Evolutionary conservation across 352 stramenopile species (phyloP).

Genomic region (Phytophthora meadii): DNA sequence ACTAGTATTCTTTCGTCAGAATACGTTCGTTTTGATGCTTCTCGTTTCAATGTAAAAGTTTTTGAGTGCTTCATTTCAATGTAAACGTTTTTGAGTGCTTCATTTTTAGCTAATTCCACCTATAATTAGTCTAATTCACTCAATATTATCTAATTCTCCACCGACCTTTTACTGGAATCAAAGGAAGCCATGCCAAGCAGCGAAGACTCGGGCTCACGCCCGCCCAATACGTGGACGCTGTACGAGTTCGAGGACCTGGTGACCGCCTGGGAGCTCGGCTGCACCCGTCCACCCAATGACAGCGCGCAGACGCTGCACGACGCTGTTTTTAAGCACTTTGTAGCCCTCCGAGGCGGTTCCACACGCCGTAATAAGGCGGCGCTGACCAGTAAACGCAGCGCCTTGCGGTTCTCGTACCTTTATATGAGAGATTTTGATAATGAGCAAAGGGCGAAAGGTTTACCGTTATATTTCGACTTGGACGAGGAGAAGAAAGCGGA

Average conservation of each 20-base stretch:
- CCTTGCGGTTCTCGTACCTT: slow-evolving; percentile 44
- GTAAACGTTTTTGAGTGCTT: no score
- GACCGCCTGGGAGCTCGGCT: slow-evolving; percentile 39
- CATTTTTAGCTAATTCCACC: no score
- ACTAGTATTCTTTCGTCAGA: no score
- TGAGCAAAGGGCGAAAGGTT: slow-evolving; percentile 19
- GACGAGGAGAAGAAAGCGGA: slow-evolving; percentile 5
- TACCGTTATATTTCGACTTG: slow-evolving; percentile 40
- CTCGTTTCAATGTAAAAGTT: no score
- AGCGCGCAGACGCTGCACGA: slow-evolving; percentile 26
- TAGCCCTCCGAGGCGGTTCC: slow-evolving; percentile 32
- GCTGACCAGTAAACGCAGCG: slow-evolving; percentile 42
- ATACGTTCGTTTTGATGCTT: no score
- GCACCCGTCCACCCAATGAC: slow-evolving; percentile 9
- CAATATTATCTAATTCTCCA: no score
- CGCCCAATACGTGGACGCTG: slow-evolving; percentile 29
- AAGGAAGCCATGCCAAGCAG: slow-evolving; percentile 28
- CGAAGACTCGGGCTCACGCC: slow-evolving; percentile 23
- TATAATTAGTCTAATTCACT: no score
- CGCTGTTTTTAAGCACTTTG: slow-evolving; percentile 42
- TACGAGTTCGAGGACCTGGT: slow-evolving; percentile 41
- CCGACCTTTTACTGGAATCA: slow-evolving; percentile 1
- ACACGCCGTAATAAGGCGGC: slow-evolving; percentile 43
- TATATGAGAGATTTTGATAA: slow-evolving; percentile 38
- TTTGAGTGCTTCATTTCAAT: no score